Evolutionary conservation across 2,329 filamentous ascomycete species (phyloP).

Genomic region (Amauroascus verrucosus): DNA sequence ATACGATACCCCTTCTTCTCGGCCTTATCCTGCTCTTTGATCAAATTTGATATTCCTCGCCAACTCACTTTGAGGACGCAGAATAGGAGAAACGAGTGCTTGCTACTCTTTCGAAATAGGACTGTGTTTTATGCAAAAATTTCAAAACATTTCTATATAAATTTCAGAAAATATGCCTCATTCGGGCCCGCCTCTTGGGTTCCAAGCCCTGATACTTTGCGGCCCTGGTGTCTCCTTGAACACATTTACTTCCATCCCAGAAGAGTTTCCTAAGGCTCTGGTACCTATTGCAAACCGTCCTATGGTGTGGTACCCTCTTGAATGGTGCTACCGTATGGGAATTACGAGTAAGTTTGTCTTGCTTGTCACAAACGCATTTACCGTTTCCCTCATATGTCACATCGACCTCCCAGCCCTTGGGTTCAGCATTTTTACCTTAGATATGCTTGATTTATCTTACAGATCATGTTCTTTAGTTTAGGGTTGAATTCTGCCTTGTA

Average conservation of each 20-base stretch:
- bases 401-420: too few relatives aligned
- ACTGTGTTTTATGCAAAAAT: not conserved
- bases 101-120: too few relatives aligned
- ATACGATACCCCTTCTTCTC: not conserved
- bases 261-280: conserved; percentile 41
- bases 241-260: conserved; percentile 42
- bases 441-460: conserved; percentile 1
- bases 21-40: not conserved
- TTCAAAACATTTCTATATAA: not conserved
- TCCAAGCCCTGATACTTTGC: conserved; percentile 41
- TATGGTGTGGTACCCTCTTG: conserved; percentile 42
- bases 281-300: conserved; percentile 42
- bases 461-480: not conserved
- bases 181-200: conserved; percentile 24
- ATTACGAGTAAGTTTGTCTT: conserved; percentile 32
- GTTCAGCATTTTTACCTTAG: too few relatives aligned
- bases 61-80: not conserved
- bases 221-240: conserved; percentile 41
- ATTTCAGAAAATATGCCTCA: conserved; percentile 1
- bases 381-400: too few relatives aligned
- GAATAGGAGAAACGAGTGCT: not conserved
- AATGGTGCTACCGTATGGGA: conserved; percentile 42
- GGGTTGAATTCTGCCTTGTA: conserved; percentile 3
- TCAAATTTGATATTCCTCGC: not conserved
- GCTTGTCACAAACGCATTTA: not conserved